A percentile compares a stretch with the other conserved stretches of the same genome.
These are phyloP conservation scores for Sugiyamaella boreocaroliniensis DNA, from an alignment of 805 yeast genomes.

Conservation along the genomic window DNA sequence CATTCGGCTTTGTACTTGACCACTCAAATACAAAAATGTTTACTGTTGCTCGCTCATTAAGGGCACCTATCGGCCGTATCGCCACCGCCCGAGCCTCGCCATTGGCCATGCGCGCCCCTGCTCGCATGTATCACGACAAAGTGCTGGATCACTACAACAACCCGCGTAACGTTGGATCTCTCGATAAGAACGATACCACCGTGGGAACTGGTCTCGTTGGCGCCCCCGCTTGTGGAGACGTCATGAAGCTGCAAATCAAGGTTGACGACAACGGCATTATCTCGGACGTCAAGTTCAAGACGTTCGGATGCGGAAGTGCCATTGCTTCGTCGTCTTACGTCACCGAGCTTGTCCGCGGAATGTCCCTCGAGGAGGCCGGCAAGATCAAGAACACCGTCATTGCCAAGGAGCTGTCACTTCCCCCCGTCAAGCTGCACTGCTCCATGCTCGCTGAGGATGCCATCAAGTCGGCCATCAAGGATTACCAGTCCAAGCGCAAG, in stretches of 20 bases:
- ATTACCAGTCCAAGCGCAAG: conserved; percentile 77
- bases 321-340: conserved; percentile 94
- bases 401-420: conserved; percentile 89
- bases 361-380: conserved; percentile 88
- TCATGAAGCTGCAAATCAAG: conserved; percentile 92
- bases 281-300: conserved; percentile 93
- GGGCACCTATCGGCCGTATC: not conserved
- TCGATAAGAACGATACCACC: conserved; percentile 64
- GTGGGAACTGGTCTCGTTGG: conserved; percentile 98
- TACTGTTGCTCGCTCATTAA: not conserved
- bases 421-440: conserved; percentile 96
- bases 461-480: conserved; percentile 93
- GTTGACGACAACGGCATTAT: conserved; percentile 89
- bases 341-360: conserved; percentile 92
- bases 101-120: not conserved
- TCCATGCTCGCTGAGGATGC: conserved; percentile 99
- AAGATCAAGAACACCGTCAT: conserved; percentile 88
- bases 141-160: conserved; percentile 94
- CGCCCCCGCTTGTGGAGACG: conserved; percentile 99
- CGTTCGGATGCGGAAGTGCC: conserved; percentile 99
- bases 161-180: conserved; percentile 93
- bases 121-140: conserved; percentile 67
- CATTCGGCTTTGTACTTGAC: not conserved
- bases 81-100: not conserved
- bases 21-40: not conserved